Percentiles rank a stretch among this genome's conserved stretches.
phyloP scores from a whole-genome alignment of 1,284 basidiomycete species.

The Austroboletus niveus region DNA sequence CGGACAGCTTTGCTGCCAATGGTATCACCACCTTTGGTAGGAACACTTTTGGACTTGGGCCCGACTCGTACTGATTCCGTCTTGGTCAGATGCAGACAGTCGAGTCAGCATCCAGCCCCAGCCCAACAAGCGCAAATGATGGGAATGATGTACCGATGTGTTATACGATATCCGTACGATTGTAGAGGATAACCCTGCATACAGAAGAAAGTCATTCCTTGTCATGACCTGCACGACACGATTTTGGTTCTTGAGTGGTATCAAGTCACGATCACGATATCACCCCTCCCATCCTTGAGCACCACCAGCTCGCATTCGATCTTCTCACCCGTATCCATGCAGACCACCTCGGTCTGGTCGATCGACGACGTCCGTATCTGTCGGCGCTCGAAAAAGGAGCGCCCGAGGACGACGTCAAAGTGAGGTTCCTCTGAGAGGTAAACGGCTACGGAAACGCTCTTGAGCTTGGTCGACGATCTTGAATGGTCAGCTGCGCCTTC shows the following conservation, averaged over 20 bases:
- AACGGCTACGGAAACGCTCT: slow-evolving; percentile 42
- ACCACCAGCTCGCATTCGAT: slow-evolving; percentile 91
- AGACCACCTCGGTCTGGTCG: slow-evolving; percentile 90
- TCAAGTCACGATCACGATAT: slow-evolving; percentile 83
- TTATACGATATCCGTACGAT: neutral
- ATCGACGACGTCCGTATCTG: slow-evolving; percentile 79
- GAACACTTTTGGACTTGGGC: neutral
- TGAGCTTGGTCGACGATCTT: slow-evolving; percentile 37
- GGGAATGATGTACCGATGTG: neutral
- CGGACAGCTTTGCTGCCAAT: neutral
- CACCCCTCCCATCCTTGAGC: slow-evolving; percentile 81
- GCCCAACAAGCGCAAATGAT: neutral
- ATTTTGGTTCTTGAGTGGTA: neutral
- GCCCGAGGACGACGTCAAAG: slow-evolving; percentile 94
- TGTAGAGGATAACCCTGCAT: neutral
- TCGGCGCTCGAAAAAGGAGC: slow-evolving; percentile 91
- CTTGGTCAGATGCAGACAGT: slow-evolving; percentile 13
- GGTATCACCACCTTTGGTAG: slow-evolving; percentile 19
- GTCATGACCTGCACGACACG: neutral
- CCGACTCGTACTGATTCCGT: slow-evolving; percentile 3
- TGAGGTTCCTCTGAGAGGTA: slow-evolving; percentile 93
- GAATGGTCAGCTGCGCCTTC: slow-evolving; percentile 7
- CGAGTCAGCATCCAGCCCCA: neutral
- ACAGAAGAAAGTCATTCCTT: neutral
- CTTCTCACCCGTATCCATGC: slow-evolving; percentile 93